A percentile compares a stretch with the other conserved stretches of the same genome.
These are phyloP conservation scores for Lignosus rhinocerotis DNA, from an alignment of 1,284 basidiomycete species.

Conservation along the genomic window DNA sequence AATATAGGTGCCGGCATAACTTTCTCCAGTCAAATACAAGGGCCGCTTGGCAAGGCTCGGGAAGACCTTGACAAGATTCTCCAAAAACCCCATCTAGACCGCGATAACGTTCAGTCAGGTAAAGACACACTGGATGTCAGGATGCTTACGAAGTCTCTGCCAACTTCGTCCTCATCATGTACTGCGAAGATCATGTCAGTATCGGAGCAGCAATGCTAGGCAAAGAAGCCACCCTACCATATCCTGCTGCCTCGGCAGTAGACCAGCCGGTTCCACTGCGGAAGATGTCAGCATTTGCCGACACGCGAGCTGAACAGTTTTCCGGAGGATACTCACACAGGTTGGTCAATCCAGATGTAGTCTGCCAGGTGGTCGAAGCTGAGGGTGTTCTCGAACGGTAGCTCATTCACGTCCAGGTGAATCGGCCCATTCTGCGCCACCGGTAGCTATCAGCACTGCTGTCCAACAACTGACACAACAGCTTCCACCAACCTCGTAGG, in stretches of 20 bases:
- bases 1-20: slow-evolving; percentile 38
- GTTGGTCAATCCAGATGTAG: slow-evolving; percentile 74
- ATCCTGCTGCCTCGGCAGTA: slow-evolving; percentile 54
- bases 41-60: slow-evolving; percentile 34
- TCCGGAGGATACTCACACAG: slow-evolving; percentile 40
- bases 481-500: slow-evolving; percentile 53
- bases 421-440: slow-evolving; percentile 64
- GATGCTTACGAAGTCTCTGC: slow-evolving; percentile 61
- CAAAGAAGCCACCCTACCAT: slow-evolving; percentile 7
- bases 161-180: slow-evolving; percentile 67
- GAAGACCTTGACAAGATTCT: slow-evolving; percentile 35
- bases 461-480: not conserved
- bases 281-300: not conserved
- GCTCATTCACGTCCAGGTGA: slow-evolving; percentile 50
- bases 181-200: slow-evolving; percentile 39
- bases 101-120: not conserved
- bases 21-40: slow-evolving; percentile 35
- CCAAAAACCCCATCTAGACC: slow-evolving; percentile 29
- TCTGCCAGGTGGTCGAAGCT: slow-evolving; percentile 65
- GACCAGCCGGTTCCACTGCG: slow-evolving; percentile 58
- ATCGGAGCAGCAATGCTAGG: not conserved
- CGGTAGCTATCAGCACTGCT: not conserved
- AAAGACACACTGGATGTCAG: not conserved
- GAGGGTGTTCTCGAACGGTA: slow-evolving; percentile 49
- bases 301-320: not conserved